Evolutionary conservation across 495 filamentous ascomycete species (phyloP).

Genomic region (Parathielavia hyrcaniae): DNA sequence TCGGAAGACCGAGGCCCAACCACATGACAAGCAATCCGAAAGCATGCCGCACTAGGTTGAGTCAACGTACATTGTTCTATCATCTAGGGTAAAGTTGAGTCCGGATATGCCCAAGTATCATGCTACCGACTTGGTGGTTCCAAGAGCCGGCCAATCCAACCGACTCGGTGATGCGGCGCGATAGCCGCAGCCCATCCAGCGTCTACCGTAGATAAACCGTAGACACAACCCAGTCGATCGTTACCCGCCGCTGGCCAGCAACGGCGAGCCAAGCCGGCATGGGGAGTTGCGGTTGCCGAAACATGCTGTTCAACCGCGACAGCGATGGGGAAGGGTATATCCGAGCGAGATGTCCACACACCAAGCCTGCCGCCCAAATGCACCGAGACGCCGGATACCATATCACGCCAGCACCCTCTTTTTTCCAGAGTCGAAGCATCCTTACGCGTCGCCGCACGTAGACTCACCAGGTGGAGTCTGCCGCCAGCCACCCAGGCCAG

Average conservation of each 20-base stretch:
- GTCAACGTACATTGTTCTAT: too few relatives aligned
- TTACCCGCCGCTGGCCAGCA: background rate
- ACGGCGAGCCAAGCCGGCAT: background rate
- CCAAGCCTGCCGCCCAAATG: conserved; percentile 5
- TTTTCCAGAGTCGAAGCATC: conserved; percentile 5
- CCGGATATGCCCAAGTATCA: too few relatives aligned
- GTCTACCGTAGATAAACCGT: too few relatives aligned
- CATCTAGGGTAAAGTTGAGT: too few relatives aligned
- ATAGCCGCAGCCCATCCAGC: too few relatives aligned
- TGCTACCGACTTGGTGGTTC: too few relatives aligned
- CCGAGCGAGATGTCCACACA: conserved; percentile 4
- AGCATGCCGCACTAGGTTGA: too few relatives aligned
- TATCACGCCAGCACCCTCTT: conserved; percentile 11
- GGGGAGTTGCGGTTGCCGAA: background rate
- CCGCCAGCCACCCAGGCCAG: conserved; percentile 6
- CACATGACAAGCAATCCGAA: too few relatives aligned
- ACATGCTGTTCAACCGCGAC: background rate
- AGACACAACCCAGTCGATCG: background rate
- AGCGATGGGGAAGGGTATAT: conserved; percentile 6
- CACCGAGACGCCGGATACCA: conserved; percentile 15
- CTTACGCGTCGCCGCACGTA: conserved; percentile 19
- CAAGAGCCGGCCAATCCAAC: too few relatives aligned
- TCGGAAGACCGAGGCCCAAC: too few relatives aligned
- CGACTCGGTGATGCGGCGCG: too few relatives aligned
- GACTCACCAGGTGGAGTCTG: conserved; percentile 18